Base-by-base conservation (phyloP, 2,329 filamentous ascomycete genomes). In the Fusarium mangiferae region DNA sequence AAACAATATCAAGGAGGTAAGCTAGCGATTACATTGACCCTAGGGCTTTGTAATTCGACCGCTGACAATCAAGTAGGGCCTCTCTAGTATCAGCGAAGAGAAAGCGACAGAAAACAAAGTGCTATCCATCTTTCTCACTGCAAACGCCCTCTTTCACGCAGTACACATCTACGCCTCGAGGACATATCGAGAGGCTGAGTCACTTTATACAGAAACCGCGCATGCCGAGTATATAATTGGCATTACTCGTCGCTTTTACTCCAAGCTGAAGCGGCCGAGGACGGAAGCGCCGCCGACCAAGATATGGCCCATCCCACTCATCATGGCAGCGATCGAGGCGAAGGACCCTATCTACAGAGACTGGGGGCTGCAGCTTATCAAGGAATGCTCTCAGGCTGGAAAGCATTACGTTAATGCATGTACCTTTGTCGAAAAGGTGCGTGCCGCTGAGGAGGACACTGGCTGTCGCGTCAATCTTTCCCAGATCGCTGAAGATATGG, bases 131-230 rank as follows among this genome's bases (percentile, higher is more conserved):
- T 55, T 18, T 7, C 35, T 55, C 4, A 55, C 51, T 0, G 15
- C 20, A 12, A 55, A 55, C 6, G 35, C 35, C 14, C 51, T 55
- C 24, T 41, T 55, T 11, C 20, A 55, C 4, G 20, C 35, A 2
- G 24, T 55, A 3, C 6, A 28, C 2, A 55, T 55, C 7, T 55
- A 41, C 11, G 20, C 24, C 3, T 55, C 20, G 4, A 55, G 51
- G 4, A 17, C 1, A 1, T 55, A 55, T 20, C 7, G 8, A 1
- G 4, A 8, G 11, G 1, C 2, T 0, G 35, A n/a, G 0, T 0
- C 0, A 3, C 1, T 12, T 0, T 41, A 41, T 18, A 0, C 11
- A 14, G 20, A 28, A 2, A 41, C 24, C 0, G 1, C 1, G 0
- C 20, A 55, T 7, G 35, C 51, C 0, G 24, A 55, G 2, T 6